Evolutionary conservation across 306 rosid genomes (phyloP).

Genomic region (Hippophae gyantsensis): DNA sequence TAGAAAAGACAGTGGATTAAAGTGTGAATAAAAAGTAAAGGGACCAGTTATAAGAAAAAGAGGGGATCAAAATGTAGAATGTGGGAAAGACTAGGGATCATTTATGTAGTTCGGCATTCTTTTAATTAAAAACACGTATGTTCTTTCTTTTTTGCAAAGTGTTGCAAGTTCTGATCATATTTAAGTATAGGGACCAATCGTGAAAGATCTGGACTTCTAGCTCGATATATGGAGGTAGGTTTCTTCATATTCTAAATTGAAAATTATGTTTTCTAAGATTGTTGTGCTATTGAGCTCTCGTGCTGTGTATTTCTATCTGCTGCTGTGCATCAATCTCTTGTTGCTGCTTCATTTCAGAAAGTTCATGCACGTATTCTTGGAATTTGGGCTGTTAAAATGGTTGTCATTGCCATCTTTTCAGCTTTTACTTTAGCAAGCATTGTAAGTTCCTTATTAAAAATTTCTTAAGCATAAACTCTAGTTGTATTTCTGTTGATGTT

Average conservation of each 20-base stretch:
- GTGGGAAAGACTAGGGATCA: no score
- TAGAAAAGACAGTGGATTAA: no score
- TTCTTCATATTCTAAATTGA: conserved; percentile 10
- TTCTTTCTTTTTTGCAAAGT: conserved; percentile 7
- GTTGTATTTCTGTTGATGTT: background rate
- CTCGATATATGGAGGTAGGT: conserved; percentile 80
- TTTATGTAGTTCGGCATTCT: no score
- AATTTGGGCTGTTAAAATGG: conserved; percentile 69
- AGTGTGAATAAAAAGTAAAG: no score
- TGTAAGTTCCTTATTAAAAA: conserved; percentile 44
- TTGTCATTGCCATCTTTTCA: conserved; percentile 53
- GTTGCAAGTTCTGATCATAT: conserved; percentile 27
- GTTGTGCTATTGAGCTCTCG: no score
- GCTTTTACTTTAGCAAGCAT: conserved; percentile 83
- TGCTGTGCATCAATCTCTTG: conserved; percentile 13
- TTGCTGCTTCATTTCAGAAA: conserved; percentile 45
- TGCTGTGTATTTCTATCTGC: conserved; percentile 6
- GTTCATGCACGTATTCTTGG: conserved; percentile 89
- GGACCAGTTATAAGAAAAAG: no score
- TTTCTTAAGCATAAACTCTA: background rate
- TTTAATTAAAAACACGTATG: conserved; percentile 10
- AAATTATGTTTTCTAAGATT: background rate
- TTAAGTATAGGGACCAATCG: conserved; percentile 43
- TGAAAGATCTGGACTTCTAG: conserved; percentile 57
- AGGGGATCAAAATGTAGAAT: no score